Evolutionary conservation across 345 rosid genomes (phyloP).

Genomic region (Gossypium arboreum): DNA sequence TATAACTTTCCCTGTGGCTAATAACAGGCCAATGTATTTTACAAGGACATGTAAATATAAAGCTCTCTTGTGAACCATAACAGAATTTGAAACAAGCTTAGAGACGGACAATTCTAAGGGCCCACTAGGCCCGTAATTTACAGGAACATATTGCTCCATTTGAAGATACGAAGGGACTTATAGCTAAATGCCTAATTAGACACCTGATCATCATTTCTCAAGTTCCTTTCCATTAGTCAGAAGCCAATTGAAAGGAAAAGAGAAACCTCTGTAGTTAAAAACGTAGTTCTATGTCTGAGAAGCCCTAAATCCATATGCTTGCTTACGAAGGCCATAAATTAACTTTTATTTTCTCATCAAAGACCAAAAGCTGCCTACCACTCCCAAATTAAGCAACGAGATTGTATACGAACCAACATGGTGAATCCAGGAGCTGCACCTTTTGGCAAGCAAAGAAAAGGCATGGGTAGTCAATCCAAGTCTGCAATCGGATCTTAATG

Average conservation of each 20-base stretch:
- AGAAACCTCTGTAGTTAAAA: neutral
- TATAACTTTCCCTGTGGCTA: neutral
- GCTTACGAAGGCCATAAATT: neutral
- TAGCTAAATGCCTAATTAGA: conserved; percentile 5
- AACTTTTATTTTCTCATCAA: neutral
- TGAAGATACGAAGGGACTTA: neutral
- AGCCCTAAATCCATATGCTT: neutral
- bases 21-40: neutral
- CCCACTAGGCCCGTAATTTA: neutral
- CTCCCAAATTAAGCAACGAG: neutral
- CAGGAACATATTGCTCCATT: neutral
- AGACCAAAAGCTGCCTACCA: neutral
- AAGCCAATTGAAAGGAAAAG: neutral
- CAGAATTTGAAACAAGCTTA: neutral
- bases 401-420: neutral
- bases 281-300: neutral
- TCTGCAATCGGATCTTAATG: neutral
- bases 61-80: neutral
- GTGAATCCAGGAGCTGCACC: neutral
- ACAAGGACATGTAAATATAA: neutral
- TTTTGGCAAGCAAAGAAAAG: neutral
- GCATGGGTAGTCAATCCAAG: neutral
- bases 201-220: conserved; percentile 1
- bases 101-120: neutral
- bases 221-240: neutral